phyloP scores from a whole-genome alignment of 768 basidiomycete species.

The Psilocybe azurescens region DNA sequence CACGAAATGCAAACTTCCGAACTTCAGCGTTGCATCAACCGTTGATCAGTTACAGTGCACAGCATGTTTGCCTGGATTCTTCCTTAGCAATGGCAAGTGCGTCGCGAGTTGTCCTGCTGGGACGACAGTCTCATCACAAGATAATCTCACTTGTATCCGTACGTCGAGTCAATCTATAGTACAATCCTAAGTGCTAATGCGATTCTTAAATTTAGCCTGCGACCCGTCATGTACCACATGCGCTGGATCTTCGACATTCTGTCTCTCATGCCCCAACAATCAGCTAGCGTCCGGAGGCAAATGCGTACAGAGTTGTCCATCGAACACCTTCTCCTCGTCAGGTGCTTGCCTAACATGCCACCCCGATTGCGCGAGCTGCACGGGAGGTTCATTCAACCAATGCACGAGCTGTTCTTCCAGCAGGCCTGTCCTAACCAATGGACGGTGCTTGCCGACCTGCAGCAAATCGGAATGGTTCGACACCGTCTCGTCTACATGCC shows the following conservation, averaged over 20 bases:
- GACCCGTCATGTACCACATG: slow-evolving; percentile 77
- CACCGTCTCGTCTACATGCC: slow-evolving; percentile 60
- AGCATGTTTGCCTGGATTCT: slow-evolving; percentile 77
- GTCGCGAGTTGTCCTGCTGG: slow-evolving; percentile 74
- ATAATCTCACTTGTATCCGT: slow-evolving; percentile 75
- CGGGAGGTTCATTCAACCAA: slow-evolving; percentile 73
- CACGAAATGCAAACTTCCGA: slow-evolving; percentile 73
- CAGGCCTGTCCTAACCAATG: slow-evolving; percentile 74
- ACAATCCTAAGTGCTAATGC: not conserved
- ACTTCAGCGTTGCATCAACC: slow-evolving; percentile 70
- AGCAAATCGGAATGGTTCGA: slow-evolving; percentile 74
- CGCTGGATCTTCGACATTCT: slow-evolving; percentile 68
- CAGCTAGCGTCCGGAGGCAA: slow-evolving; percentile 72
- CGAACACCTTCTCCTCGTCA: slow-evolving; percentile 67
- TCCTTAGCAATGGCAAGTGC: slow-evolving; percentile 74
- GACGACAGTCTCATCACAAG: slow-evolving; percentile 71
- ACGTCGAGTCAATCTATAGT: slow-evolving; percentile 20
- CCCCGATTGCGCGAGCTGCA: slow-evolving; percentile 81
- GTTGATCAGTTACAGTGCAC: slow-evolving; percentile 74
- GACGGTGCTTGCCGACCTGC: slow-evolving; percentile 81
- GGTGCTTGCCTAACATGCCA: slow-evolving; percentile 77
- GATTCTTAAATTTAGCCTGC: slow-evolving; percentile 50
- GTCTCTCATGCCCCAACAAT: slow-evolving; percentile 71
- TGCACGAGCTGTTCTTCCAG: slow-evolving; percentile 72
- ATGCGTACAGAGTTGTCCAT: slow-evolving; percentile 76